Percentiles rank a stretch among this genome's conserved stretches.
Conservation (phyloP, 139 green algal species). For the Ettlia oleoabundans region DNA sequence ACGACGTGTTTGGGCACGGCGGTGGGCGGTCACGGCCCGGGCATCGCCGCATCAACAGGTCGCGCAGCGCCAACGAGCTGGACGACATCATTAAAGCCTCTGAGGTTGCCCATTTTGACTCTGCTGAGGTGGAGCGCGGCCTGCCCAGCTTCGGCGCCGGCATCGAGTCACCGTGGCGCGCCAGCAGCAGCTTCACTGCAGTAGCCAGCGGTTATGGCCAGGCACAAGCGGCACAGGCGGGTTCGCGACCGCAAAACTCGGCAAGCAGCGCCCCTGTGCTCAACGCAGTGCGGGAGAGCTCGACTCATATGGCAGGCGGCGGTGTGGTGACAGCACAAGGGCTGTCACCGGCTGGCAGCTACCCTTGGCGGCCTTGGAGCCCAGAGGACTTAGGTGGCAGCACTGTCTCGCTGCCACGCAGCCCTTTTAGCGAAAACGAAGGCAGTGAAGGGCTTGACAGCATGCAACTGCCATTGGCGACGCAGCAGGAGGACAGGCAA, state of each 20-base stretch:
- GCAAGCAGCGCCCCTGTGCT: not conserved
- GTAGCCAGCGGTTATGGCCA: not conserved
- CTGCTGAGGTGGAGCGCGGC: no score
- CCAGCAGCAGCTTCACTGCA: not conserved
- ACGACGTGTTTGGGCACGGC: not conserved
- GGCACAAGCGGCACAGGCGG: not conserved
- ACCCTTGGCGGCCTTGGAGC: not conserved
- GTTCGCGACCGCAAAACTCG: not conserved
- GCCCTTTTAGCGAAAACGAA: not conserved
- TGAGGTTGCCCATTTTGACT: no score
- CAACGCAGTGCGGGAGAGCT: not conserved
- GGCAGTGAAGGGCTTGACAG: not conserved
- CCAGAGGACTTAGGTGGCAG: not conserved
- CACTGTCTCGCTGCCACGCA: not conserved
- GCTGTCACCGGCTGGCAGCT: not conserved
- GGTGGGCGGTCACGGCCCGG: not conserved
- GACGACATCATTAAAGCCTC: not conserved
- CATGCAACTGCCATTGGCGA: not conserved
- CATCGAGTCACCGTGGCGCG: not conserved
- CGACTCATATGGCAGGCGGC: not conserved
- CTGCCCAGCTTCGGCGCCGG: not conserved
- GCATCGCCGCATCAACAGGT: conserved; percentile 26
- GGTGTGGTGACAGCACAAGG: not conserved
- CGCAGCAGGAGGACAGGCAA: not conserved
- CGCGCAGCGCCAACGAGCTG: conserved; percentile 14